phyloP scores from a whole-genome alignment of 257 asterid genomes.

The Galeopsis tetrahit region DNA sequence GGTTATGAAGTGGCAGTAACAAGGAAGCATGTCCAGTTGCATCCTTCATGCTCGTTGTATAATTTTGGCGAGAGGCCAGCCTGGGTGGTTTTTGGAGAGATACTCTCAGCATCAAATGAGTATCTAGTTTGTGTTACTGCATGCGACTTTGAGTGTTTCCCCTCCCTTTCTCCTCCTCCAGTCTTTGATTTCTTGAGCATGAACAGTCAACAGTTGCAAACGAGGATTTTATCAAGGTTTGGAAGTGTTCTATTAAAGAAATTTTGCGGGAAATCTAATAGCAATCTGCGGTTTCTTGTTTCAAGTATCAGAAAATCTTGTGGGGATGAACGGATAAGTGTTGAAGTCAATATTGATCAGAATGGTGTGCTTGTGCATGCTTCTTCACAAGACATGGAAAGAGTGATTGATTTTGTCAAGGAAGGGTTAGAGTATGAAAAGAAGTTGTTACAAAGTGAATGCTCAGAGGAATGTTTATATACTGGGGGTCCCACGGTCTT shows the following conservation, averaged over 20 bases:
- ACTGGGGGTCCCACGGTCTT: conserved; percentile 58
- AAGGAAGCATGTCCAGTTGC: conserved; percentile 77
- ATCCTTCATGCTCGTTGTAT: conserved; percentile 84
- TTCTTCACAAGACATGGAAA: conserved; percentile 68
- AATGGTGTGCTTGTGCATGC: conserved; percentile 70
- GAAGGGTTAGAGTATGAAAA: conserved; percentile 62
- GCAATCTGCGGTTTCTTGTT: conserved; percentile 56
- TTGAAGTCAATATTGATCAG: conserved; percentile 70
- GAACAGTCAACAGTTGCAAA: conserved; percentile 61
- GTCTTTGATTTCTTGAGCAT: conserved; percentile 63
- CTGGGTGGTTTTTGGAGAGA: conserved; percentile 86
- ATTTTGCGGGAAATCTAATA: conserved; percentile 75
- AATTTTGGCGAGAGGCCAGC: conserved; percentile 74
- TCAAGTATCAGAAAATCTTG: conserved; percentile 59
- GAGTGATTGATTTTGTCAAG: conserved; percentile 48
- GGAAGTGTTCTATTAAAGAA: conserved; percentile 69
- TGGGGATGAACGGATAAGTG: conserved; percentile 67
- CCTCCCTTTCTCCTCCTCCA: conserved; percentile 66
- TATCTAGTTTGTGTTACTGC: conserved; percentile 85
- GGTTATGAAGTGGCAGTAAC: conserved; percentile 85
- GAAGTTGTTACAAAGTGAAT: conserved; percentile 67
- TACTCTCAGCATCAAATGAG: conserved; percentile 67
- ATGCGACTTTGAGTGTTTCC: conserved; percentile 54
- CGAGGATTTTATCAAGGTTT: conserved; percentile 61
- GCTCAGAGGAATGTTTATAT: conserved; percentile 72